Percentiles rank a stretch among this genome's conserved stretches.
Evolutionary conservation across 2,329 filamentous ascomycete genomes (phyloP).

Genomic region (Lachnellula suecica): DNA sequence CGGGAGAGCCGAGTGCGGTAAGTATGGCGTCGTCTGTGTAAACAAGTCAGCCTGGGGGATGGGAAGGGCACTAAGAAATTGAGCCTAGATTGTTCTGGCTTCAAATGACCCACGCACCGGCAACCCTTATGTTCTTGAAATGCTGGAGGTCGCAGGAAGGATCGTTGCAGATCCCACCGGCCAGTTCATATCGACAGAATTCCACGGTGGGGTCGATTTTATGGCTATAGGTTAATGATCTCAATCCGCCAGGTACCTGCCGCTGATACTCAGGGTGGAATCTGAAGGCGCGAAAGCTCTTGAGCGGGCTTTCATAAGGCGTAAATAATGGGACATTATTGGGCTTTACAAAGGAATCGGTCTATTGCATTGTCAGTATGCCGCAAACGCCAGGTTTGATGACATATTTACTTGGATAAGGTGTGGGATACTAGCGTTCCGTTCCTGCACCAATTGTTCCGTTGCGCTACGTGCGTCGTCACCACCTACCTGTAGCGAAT

Average conservation of each 20-base stretch:
- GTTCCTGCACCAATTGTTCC: conserved; percentile 10
- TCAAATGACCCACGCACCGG: conserved; percentile 62
- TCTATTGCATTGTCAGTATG: conserved; percentile 25
- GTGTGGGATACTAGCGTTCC: conserved; percentile 15
- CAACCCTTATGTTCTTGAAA: conserved; percentile 69
- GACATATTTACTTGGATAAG: conserved; percentile 25
- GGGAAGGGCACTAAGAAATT: conserved; percentile 27
- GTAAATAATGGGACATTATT: conserved; percentile 32
- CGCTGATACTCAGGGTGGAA: conserved; percentile 78
- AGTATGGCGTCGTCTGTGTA: conserved; percentile 70
- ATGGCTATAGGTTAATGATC: conserved; percentile 91
- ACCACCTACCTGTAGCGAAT: conserved; percentile 28
- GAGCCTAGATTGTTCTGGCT: conserved; percentile 23
- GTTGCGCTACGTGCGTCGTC: conserved; percentile 19
- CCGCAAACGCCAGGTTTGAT: conserved; percentile 15
- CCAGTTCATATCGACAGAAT: conserved; percentile 75
- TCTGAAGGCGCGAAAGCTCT: conserved; percentile 81
- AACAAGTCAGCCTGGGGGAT: conserved; percentile 38
- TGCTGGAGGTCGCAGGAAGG: conserved; percentile 75
- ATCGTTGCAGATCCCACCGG: conserved; percentile 71
- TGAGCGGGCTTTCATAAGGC: conserved; percentile 82
- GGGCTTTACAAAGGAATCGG: conserved; percentile 2
- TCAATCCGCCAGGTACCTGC: conserved; percentile 72
- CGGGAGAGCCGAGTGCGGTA: conserved; percentile 66
- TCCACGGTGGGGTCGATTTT: conserved; percentile 74